Percentiles rank a stretch among this genome's conserved stretches.
Evolutionary conservation across 1,139 yeast species (phyloP).

Genomic region (Yamadazyma songkhlaensis): DNA sequence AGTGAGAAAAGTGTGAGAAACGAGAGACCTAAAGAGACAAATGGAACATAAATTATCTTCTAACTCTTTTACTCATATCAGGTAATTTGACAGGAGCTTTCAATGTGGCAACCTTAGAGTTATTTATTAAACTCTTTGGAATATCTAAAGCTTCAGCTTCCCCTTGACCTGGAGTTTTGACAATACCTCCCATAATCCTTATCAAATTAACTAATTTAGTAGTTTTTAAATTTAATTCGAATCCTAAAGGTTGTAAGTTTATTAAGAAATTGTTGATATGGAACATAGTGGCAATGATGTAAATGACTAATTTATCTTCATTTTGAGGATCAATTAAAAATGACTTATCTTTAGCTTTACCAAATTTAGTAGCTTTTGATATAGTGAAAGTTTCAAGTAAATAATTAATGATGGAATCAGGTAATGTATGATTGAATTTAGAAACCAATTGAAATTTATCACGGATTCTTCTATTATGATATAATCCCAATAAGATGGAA

Average conservation of each 20-base stretch:
- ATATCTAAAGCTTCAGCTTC: conserved; percentile 86
- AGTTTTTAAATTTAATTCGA: conserved; percentile 81
- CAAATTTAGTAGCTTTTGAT: conserved; percentile 61
- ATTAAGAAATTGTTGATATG: conserved; percentile 75
- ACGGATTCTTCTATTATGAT: conserved; percentile 64
- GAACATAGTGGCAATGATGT: conserved; percentile 66
- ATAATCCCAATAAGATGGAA: conserved; percentile 76
- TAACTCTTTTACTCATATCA: conserved; percentile 68
- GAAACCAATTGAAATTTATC: conserved; percentile 61
- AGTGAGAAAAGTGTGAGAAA: no score
- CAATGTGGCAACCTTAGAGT: conserved; percentile 76
- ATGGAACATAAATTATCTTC: conserved; percentile 3
- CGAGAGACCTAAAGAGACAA: no score
- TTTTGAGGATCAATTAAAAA: conserved; percentile 80
- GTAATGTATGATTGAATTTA: conserved; percentile 58
- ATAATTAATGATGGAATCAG: conserved; percentile 73
- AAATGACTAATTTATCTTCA: conserved; percentile 84
- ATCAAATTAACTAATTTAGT: conserved; percentile 66
- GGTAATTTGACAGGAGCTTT: conserved; percentile 91
- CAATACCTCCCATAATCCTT: conserved; percentile 78
- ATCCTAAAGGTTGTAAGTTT: conserved; percentile 78
- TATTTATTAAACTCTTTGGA: conserved; percentile 59
- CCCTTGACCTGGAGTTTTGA: conserved; percentile 71
- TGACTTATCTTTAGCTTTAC: conserved; percentile 70
- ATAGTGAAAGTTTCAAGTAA: conserved; percentile 69